Evolutionary conservation across 148 eudicot species (phyloP).

Genomic region (Simmondsia chinensis): DNA sequence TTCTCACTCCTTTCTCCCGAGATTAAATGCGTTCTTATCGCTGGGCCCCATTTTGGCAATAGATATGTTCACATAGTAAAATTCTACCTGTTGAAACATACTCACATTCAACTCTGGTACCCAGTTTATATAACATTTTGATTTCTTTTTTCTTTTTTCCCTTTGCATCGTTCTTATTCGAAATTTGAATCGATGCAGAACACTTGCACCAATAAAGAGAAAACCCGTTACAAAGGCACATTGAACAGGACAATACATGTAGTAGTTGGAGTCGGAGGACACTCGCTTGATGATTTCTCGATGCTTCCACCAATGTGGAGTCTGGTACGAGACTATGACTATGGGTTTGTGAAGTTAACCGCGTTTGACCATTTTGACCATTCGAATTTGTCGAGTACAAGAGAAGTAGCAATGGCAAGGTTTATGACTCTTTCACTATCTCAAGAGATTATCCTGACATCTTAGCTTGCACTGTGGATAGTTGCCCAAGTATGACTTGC

Average conservation of each 20-base stretch:
- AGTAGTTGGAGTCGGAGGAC: slow-evolving; percentile 85
- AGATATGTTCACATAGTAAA: too few relatives aligned
- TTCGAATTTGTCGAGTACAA: slow-evolving; percentile 73
- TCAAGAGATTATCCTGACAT: slow-evolving; percentile 72
- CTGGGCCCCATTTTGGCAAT: too few relatives aligned
- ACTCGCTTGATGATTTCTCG: slow-evolving; percentile 50
- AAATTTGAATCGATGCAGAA: too few relatives aligned
- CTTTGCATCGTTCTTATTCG: too few relatives aligned
- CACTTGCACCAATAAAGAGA: slow-evolving; percentile 64
- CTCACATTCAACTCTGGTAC: too few relatives aligned
- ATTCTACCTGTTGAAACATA: too few relatives aligned
- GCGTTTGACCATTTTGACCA: slow-evolving; percentile 86
- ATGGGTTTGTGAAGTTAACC: slow-evolving; percentile 74
- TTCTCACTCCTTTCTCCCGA: neutral
- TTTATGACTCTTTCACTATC: slow-evolving; percentile 70
- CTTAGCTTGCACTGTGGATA: slow-evolving; percentile 70
- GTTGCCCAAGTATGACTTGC: too few relatives aligned
- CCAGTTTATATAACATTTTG: too few relatives aligned
- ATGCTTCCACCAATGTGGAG: slow-evolving; percentile 57
- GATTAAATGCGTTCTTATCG: too few relatives aligned
- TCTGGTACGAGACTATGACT: slow-evolving; percentile 60
- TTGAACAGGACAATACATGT: slow-evolving; percentile 82
- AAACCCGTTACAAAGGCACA: slow-evolving; percentile 38
- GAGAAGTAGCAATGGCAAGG: slow-evolving; percentile 76
- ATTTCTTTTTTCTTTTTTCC: too few relatives aligned